Percentiles rank a stretch among this genome's conserved stretches.
These are phyloP conservation scores for Hydrangea macrophylla DNA, from an alignment of 148 eudicot genomes.

Conservation along the genomic window DNA sequence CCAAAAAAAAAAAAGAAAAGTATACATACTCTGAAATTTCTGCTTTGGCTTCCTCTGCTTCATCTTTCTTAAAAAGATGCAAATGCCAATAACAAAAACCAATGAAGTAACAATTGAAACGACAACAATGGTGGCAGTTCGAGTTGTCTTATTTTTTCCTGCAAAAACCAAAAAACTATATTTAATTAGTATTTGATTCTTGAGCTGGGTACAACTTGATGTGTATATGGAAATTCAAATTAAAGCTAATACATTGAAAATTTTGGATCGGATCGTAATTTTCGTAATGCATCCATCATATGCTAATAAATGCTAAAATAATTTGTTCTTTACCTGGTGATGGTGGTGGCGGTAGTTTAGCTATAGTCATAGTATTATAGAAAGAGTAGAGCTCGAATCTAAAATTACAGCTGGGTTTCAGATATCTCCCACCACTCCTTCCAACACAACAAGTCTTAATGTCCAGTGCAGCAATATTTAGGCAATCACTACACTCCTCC, in stretches of 20 bases:
- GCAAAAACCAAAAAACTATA: neutral
- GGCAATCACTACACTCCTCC: constrained; percentile 14
- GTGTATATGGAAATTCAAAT: neutral
- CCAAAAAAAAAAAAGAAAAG: no score
- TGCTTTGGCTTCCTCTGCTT: no score
- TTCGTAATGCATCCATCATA: neutral
- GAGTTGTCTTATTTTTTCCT: neutral
- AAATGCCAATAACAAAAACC: no score
- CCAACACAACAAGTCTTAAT: neutral
- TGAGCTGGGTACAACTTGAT: no score
- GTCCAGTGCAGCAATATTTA: neutral
- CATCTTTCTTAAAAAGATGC: no score
- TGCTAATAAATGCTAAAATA: neutral
- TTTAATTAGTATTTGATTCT: neutral
- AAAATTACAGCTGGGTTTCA: constrained; percentile 18
- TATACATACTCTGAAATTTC: no score
- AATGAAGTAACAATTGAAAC: neutral
- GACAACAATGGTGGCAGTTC: constrained; percentile 5
- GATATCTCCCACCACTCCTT: constrained; percentile 3
- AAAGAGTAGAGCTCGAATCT: constrained; percentile 8
- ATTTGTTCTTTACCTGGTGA: neutral
- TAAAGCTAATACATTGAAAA: neutral
- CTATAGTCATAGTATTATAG: neutral
- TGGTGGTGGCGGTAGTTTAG: neutral
- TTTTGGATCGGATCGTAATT: no score